Base-by-base conservation (phyloP, 768 basidiomycete genomes). In the Daedaleopsis nitida region DNA sequence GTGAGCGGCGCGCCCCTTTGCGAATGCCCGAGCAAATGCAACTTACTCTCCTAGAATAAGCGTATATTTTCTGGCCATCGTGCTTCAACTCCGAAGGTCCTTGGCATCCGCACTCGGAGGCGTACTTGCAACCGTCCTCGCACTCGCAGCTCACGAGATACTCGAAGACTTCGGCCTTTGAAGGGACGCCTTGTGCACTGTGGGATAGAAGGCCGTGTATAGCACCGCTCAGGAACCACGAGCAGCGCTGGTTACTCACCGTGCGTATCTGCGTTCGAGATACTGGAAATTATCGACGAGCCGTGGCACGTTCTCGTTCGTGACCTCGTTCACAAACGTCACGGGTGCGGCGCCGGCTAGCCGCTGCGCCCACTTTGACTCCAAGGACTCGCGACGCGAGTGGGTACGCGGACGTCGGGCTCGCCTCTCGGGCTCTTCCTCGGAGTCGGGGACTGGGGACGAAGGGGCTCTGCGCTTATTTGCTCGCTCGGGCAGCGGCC, bases 231-330 rank as follows among this genome's bases (percentile, higher is more conserved):
- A n/a, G 27, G 27, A 32, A 32, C 27, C 7, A 7, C 7, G 27
- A 32, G 27, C 27, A 32, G 27, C 27, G 27, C 4, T 32, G 27
- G 27, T 32, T 32, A 73, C 84, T 50, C 66, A 81, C 82, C 79
- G 81, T 13, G 72, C 56, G 54, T 87, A 88, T 11, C 76, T 74
- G 39, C 70, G 73, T 66, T 89, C 87, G 13, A 85, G 62, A 66
- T 87, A 89, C 57, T 59, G 56, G 55, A 89, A 88, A 16, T 67
- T 67, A 0, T 71, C 62, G 5, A 75, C 68, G n/a, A 83, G 66
- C 3, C 65, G 70, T 0, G 86, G 86, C 4, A 81, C 65, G 12
- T 77, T 73, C 39, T 71, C 74, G 34, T 67, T 72, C 59, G 68
- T 71, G n/a, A 80, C 68, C 17, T 70, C 62, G 35, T 72, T 70